Conservation (phyloP, 2,329 filamentous ascomycete species). For the Fusarium goolgardi region DNA sequence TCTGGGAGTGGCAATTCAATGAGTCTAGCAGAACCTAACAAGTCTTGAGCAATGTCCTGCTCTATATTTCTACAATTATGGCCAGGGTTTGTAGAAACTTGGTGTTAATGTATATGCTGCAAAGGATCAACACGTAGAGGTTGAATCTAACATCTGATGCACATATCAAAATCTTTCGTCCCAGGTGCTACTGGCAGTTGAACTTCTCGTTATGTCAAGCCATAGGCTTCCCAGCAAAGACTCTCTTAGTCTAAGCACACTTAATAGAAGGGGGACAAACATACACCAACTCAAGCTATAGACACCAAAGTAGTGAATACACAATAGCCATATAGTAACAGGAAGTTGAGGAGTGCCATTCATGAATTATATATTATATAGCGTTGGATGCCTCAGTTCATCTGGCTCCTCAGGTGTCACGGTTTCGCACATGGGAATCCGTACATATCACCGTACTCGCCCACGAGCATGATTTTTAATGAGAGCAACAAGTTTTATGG, state of each 20-base stretch:
- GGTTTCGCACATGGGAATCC: not conserved
- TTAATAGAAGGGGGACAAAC: not conserved
- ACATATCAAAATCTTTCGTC: no score
- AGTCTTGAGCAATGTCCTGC: not conserved
- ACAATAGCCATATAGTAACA: no score
- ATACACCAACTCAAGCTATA: not conserved
- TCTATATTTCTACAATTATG: no score
- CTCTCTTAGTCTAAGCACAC: no score
- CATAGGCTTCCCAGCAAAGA: not conserved
- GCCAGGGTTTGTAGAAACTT: not conserved
- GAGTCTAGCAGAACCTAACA: no score
- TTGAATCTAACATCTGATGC: not conserved
- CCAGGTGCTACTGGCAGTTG: not conserved
- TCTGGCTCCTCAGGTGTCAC: not conserved
- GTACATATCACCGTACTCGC: not conserved
- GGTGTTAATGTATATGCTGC: not conserved
- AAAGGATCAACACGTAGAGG: not conserved
- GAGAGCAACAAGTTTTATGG: not conserved
- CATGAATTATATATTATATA: no score
- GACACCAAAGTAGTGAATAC: not conserved
- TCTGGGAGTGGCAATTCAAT: no score
- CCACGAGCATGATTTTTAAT: not conserved
- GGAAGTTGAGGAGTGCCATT: not conserved
- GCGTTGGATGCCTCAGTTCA: not conserved
- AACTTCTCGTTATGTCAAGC: not conserved